These are phyloP conservation scores for Dioscorea dumetorum DNA, from an alignment of 106 monocot species.

Conservation along the genomic window DNA sequence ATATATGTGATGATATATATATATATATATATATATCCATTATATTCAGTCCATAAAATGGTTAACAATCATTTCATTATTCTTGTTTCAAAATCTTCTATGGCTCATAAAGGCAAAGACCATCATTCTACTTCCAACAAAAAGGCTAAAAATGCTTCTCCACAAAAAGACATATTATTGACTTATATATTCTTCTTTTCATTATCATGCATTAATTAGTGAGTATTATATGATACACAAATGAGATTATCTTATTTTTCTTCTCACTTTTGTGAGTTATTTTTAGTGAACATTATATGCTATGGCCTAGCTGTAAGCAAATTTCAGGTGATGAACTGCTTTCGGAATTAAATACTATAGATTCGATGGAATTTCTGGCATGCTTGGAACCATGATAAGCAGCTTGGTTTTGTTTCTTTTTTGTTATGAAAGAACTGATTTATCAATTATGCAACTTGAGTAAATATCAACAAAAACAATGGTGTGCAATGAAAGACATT, in stretches of 20 bases:
- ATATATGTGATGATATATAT: too few relatives aligned
- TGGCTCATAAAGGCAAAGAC: slow-evolving; percentile 22
- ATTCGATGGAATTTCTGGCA: too few relatives aligned
- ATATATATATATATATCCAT: too few relatives aligned
- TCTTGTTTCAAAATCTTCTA: slow-evolving; percentile 20
- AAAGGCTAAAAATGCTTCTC: slow-evolving; percentile 13
- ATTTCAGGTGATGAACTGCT: neutral
- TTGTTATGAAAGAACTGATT: too few relatives aligned
- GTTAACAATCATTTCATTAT: neutral
- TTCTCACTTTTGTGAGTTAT: neutral
- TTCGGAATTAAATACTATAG: too few relatives aligned
- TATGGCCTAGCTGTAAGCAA: neutral
- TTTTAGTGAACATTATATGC: neutral
- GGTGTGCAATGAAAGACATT: too few relatives aligned
- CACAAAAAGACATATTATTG: slow-evolving; percentile 28
- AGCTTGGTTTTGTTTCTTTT: too few relatives aligned
- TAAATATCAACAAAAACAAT: too few relatives aligned
- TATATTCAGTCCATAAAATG: too few relatives aligned
- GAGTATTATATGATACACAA: neutral
- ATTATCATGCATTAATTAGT: neutral
- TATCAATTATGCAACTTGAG: too few relatives aligned
- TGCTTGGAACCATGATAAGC: too few relatives aligned
- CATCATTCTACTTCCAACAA: slow-evolving; percentile 14
- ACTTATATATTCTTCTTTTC: neutral
- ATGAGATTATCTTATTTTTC: neutral